Percentiles rank a stretch among this genome's conserved stretches.
phyloP scores from a whole-genome alignment of 1,284 basidiomycete genomes.

The Tetrapyrgos nigripes region DNA sequence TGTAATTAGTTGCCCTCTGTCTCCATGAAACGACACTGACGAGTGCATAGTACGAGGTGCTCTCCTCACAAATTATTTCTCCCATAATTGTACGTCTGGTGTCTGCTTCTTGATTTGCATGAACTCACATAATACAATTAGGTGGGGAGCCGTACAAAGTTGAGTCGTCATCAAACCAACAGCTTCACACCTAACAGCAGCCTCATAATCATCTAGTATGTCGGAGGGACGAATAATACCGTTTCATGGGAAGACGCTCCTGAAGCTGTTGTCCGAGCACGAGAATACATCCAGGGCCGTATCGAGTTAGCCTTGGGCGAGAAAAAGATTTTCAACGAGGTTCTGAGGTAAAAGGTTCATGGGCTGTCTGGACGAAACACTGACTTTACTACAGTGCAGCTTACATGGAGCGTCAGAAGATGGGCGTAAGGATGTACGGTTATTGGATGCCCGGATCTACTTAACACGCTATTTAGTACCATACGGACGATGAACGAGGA shows the following conservation, averaged over 20 bases:
- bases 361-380: neutral
- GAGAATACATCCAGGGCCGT: constrained; percentile 61
- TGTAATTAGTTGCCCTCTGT: constrained; percentile 43
- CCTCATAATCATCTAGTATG: constrained; percentile 59
- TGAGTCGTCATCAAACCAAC: constrained; percentile 13
- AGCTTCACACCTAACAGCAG: neutral
- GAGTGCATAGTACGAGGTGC: constrained; percentile 61
- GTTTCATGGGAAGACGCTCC: constrained; percentile 66
- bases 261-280: constrained; percentile 59
- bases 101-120: neutral
- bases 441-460: neutral
- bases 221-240: constrained; percentile 75
- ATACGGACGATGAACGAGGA: constrained; percentile 76
- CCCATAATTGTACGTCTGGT: constrained; percentile 71
- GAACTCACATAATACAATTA: constrained; percentile 30
- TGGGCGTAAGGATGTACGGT: constrained; percentile 63
- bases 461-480: constrained; percentile 58
- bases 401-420: constrained; percentile 82
- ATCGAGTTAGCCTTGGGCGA: constrained; percentile 48
- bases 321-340: constrained; percentile 68
- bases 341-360: constrained; percentile 54
- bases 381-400: constrained; percentile 53
- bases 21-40: constrained; percentile 7
- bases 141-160: constrained; percentile 79
- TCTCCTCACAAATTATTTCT: constrained; percentile 80